A percentile compares a stretch with the other conserved stretches of the same genome.
phyloP scores from a whole-genome alignment of 2,329 filamentous ascomycete genomes.

The Arthrobotrys entomopaga region DNA sequence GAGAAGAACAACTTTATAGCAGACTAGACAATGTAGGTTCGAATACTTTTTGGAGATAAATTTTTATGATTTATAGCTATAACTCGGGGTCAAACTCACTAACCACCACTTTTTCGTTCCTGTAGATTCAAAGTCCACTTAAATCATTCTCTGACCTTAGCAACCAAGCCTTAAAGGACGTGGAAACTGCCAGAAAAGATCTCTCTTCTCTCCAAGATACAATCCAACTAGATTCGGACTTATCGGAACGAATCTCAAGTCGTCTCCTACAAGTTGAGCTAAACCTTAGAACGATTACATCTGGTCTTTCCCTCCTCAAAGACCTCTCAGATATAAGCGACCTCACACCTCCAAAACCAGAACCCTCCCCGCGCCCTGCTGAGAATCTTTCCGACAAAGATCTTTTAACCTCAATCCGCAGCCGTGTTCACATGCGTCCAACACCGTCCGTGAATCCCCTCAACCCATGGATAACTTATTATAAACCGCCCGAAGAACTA shows the following conservation, averaged over 20 bases:
- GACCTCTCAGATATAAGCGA: conserved; percentile 33
- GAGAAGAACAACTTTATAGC: conserved; percentile 35
- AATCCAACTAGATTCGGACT: background rate
- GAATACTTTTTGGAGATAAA: background rate
- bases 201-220: background rate
- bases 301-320: conserved; percentile 46
- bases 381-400: conserved; percentile 7
- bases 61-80: background rate
- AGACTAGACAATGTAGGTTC: conserved; percentile 32
- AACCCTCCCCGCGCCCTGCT: background rate
- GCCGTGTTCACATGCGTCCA: background rate
- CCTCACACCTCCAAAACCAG: conserved; percentile 6
- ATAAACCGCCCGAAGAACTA: background rate
- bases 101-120: background rate
- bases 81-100: background rate
- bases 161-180: conserved; percentile 28
- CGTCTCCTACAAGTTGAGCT: conserved; percentile 26
- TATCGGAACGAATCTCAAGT: background rate
- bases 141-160: conserved; percentile 30
- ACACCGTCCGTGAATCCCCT: background rate
- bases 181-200: conserved; percentile 20
- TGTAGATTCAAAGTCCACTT: conserved; percentile 33
- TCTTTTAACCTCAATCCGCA: conserved; percentile 27
- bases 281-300: conserved; percentile 37
- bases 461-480: background rate